Percentiles rank a stretch among this genome's conserved stretches.
Evolutionary conservation across 73 alveolate species (phyloP).

Genomic region (Tetrahymena thermophila): DNA sequence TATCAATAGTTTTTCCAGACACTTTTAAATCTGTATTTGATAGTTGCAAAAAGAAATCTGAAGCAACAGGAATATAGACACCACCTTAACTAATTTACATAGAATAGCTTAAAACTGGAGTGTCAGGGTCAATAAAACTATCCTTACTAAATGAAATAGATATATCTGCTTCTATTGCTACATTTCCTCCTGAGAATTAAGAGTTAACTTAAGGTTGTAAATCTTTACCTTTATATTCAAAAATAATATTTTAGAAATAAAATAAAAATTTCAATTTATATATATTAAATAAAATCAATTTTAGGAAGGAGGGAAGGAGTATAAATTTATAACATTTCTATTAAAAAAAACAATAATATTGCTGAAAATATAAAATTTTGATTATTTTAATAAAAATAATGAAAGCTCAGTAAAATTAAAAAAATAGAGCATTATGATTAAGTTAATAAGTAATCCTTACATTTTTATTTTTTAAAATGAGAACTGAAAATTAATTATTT

Average conservation of each 20-base stretch:
- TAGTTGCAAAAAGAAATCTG: not conserved
- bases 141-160: not conserved
- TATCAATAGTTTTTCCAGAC: not conserved
- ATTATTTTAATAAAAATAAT: no score
- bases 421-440: no score
- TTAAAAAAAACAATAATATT: no score
- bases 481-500: no score
- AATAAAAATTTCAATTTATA: no score
- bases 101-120: not conserved
- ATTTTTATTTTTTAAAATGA: no score
- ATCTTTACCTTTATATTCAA: not conserved
- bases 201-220: not conserved
- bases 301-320: no score
- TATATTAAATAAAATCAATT: no score
- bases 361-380: no score
- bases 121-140: not conserved
- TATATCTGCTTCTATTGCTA: not conserved
- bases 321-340: no score
- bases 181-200: not conserved
- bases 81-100: not conserved
- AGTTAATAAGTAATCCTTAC: no score
- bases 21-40: not conserved
- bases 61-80: not conserved
- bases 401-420: no score
- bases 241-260: not conserved